These are phyloP conservation scores for Grosmannia serpens DNA, from an alignment of 2,329 filamentous ascomycete species.

Conservation along the genomic window DNA sequence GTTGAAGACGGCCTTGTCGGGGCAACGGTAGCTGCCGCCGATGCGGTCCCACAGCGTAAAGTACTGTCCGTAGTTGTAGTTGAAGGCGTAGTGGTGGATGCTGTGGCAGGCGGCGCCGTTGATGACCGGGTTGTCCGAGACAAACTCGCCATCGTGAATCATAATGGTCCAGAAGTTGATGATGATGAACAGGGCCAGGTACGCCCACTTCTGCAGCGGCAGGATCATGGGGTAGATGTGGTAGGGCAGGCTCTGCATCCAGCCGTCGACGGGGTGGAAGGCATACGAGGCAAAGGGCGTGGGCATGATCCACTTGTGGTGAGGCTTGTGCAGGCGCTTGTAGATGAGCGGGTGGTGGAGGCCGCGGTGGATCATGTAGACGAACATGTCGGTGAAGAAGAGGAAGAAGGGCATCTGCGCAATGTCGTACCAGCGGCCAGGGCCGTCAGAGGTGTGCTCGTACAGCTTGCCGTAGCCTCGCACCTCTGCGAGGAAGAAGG, in stretches of 20 bases:
- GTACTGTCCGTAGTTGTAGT: conserved; percentile 92
- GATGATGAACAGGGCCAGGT: conserved; percentile 75
- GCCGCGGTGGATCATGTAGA: conserved; percentile 85
- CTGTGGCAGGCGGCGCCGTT: conserved; percentile 94
- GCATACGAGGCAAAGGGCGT: conserved; percentile 86
- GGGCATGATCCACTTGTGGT: conserved; percentile 99
- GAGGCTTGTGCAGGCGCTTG: conserved; percentile 86
- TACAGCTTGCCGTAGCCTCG: conserved; percentile 81
- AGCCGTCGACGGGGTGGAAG: conserved; percentile 91
- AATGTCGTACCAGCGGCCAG: conserved; percentile 66
- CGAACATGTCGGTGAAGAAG: conserved; percentile 76
- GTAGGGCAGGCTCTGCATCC: conserved; percentile 78
- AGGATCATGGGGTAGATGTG: conserved; percentile 89
- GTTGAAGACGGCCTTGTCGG: conserved; percentile 74
- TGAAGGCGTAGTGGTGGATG: conserved; percentile 79
- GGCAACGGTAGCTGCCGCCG: conserved; percentile 75
- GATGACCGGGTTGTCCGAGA: conserved; percentile 79
- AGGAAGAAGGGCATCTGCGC: conserved; percentile 84
- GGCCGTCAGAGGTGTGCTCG: conserved; percentile 63
- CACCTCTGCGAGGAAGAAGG: conserved; percentile 73
- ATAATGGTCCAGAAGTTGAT: conserved; percentile 97
- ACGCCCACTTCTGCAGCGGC: conserved; percentile 83
- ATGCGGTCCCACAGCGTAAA: conserved; percentile 86
- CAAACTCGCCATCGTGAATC: conserved; percentile 92
- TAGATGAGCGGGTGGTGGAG: conserved; percentile 74